Evolutionary conservation across 352 stramenopile genomes (phyloP), one percentile per base, ranked within the genome.

Genomic region (Pythium phragmiticola): DNA sequence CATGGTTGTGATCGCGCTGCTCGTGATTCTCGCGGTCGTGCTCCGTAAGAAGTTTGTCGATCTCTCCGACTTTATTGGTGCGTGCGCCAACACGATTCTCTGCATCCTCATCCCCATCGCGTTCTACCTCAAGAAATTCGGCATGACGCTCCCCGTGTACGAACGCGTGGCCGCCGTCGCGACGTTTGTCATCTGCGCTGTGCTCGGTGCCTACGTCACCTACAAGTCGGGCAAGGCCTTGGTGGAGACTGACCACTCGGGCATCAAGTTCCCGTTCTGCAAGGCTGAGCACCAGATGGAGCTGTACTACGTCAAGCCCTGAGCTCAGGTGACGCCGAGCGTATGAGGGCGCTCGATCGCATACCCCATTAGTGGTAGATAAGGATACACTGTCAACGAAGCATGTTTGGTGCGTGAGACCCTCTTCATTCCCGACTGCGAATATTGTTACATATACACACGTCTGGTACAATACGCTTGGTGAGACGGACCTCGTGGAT

Each of bases 101-200:
- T 91, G 79, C 66, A 84, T 88, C 47, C 80, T 89, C 48, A 56
- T 91, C 43, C 82, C 82, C 11, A 83, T 87, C 56, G 68, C 81
- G 45, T 89, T 91, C 70, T 91, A 88, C 75, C 62, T 91, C 12
- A 89, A 84, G 66, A 74, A 81, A 52, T 73, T 80, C 46, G 87
- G 79, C 77, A 49, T 68, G 43, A 66, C 52, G n/a, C 74, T 80
- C 34, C 57, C 65, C 13, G 36, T 48, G 17, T 63, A 49, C 33
- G 57, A 63, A 21, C 54, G 54, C 45, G 46, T 43, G 21, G 43
- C 19, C 19, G 57, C 45, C 14, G 11, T 41, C 12, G 19, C 13
- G 13, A 48, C 54, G n/a, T 49, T 63, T 36, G 14, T 63, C 33
- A 19, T 63, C 34, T 63, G 57, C 26, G 19, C 47, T 0, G 36